A percentile compares a stretch with the other conserved stretches of the same genome.
phyloP scores from a whole-genome alignment of 768 basidiomycete genomes.

The Hemileccinum impolitum region DNA sequence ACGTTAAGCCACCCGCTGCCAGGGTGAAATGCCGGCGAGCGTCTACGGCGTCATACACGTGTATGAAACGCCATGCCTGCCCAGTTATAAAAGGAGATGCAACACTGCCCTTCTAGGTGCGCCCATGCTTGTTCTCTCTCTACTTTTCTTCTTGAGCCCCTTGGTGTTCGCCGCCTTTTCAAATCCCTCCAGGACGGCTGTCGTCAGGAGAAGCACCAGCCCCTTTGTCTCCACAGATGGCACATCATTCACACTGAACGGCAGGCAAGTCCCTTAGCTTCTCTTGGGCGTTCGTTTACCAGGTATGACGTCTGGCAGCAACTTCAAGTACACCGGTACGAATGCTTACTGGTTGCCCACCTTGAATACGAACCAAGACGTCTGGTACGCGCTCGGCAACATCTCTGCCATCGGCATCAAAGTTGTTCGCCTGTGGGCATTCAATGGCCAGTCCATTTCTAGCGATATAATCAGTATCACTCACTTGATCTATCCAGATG shows the following conservation, averaged over 20 bases:
- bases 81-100: too few species aligned
- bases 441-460: slow-evolving; percentile 48
- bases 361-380: slow-evolving; percentile 53
- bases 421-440: slow-evolving; percentile 68
- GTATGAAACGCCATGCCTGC: background rate
- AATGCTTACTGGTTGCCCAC: slow-evolving; percentile 66
- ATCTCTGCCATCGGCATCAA: slow-evolving; percentile 55
- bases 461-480: background rate
- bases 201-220: slow-evolving; percentile 28
- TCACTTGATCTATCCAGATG: slow-evolving; percentile 38
- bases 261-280: slow-evolving; percentile 37
- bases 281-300: slow-evolving; percentile 3
- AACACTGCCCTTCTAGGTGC: background rate
- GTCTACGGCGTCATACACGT: slow-evolving; percentile 16
- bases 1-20: too few species aligned
- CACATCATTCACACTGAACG: slow-evolving; percentile 51
- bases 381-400: slow-evolving; percentile 53
- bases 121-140: slow-evolving; percentile 36
- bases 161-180: slow-evolving; percentile 22
- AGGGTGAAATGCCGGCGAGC: slow-evolving; percentile 6
- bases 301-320: slow-evolving; percentile 31
- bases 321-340: slow-evolving; percentile 48
- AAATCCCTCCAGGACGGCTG: slow-evolving; percentile 26
- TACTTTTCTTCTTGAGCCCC: slow-evolving; percentile 27
- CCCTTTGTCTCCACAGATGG: slow-evolving; percentile 46